Conservation (phyloP, 331 rosid genomes). For the Prunus yedoensis region DNA sequence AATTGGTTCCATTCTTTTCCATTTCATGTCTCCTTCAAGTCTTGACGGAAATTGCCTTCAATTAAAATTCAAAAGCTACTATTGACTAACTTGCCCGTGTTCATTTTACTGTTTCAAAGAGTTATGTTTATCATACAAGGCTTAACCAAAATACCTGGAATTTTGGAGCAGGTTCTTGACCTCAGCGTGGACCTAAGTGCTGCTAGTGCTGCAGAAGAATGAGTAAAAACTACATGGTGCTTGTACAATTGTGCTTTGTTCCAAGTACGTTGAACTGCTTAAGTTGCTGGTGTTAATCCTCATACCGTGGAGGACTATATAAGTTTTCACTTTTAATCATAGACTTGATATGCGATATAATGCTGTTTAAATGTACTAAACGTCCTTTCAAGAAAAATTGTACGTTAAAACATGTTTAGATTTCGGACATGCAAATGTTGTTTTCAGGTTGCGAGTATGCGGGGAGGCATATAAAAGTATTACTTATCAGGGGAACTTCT, state of each 20-base stretch:
- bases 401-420: background rate
- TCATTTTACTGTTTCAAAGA: background rate
- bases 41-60: background rate
- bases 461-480: background rate
- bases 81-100: background rate
- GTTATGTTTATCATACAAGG: background rate
- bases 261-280: background rate
- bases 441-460: slow-evolving; percentile 2
- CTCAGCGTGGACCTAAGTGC: slow-evolving; percentile 94
- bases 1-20: slow-evolving; percentile 5
- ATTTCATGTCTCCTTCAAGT: background rate
- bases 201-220: slow-evolving; percentile 98
- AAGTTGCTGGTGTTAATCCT: background rate
- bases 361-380: background rate
- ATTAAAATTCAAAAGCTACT: background rate
- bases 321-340: background rate
- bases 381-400: background rate
- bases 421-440: background rate
- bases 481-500: background rate
- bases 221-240: slow-evolving; percentile 17
- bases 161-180: slow-evolving; percentile 65
- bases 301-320: background rate
- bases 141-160: slow-evolving; percentile 1
- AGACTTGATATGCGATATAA: slow-evolving; percentile 1
- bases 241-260: slow-evolving; percentile 1